Conservation (phyloP, 2,329 filamentous ascomycete genomes). For the Diaporthe vexans region DNA sequence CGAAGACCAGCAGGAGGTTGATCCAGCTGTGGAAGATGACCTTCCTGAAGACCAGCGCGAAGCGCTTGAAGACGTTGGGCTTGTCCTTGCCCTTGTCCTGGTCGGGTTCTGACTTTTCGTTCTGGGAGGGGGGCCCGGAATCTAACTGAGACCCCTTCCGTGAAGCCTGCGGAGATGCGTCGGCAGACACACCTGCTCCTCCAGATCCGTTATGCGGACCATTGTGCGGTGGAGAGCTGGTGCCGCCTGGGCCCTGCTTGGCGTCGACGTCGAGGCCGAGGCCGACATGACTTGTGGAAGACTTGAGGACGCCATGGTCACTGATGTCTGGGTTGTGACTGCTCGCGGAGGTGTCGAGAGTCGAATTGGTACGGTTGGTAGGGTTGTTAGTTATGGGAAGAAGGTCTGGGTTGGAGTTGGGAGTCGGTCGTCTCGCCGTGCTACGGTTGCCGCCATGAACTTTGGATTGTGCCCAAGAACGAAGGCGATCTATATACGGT, state of each 20-base stretch:
- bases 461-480: constrained; percentile 67
- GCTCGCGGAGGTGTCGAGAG: constrained; percentile 42
- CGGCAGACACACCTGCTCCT: constrained; percentile 53
- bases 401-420: constrained; percentile 52
- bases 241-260: constrained; percentile 16
- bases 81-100: constrained; percentile 47
- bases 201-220: constrained; percentile 43
- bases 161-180: constrained; percentile 65
- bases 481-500: constrained; percentile 69
- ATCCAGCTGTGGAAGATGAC: constrained; percentile 81
- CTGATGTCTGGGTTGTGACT: constrained; percentile 36
- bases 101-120: constrained; percentile 31
- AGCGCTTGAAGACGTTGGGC: constrained; percentile 51
- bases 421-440: constrained; percentile 56
- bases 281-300: constrained; percentile 32
- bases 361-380: constrained; percentile 45
- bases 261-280: constrained; percentile 37
- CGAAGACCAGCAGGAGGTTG: constrained; percentile 83
- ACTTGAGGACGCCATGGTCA: constrained; percentile 13
- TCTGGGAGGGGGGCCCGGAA: constrained; percentile 43
- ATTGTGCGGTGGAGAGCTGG: constrained; percentile 46
- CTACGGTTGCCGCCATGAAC: constrained; percentile 65
- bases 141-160: constrained; percentile 71
- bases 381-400: constrained; percentile 55
- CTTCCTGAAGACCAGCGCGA: constrained; percentile 67